Base-by-base conservation (phyloP, 495 filamentous ascomycete species). In the Recurvomyces mirabilis region DNA sequence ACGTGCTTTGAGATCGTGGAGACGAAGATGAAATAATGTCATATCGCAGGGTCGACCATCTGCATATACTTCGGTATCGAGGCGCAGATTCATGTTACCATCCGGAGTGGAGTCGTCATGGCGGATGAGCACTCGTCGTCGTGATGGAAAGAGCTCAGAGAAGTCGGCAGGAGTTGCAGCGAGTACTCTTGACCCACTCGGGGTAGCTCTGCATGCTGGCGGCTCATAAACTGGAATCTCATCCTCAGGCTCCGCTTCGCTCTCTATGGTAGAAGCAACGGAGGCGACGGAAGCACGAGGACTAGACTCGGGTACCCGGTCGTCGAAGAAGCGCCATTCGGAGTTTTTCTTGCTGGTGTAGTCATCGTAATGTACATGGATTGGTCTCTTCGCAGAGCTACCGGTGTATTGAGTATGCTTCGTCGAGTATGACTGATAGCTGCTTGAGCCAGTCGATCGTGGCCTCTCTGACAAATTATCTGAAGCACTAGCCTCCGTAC, bases 31-130 rank as follows among this genome's bases (percentile, higher is more conserved):
- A 63, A 95, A 96, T 31, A 98, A 77, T 33, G 83, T 91, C 29
- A 93, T 73, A 38, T 79, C 75, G 51, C 75, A 75, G 54, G 65
- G 71, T 29, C 64, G 65, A 40, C 75, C 77, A 11, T 71, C 70
- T n/a, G 66, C 53, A 25, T 68, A 64, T 30, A 85, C 74, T 42
- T 81, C 69, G 13, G 87, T 87, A 59, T 95, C 87, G 38, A 98
- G 72, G 31, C 88, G 79, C 41, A 98, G 71, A 60, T 95, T 94
- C 91, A 95, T 94, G 69, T 96, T 94, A 15, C 91, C 89, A 61
- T 98, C 91, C 14, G 80, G 60, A 3, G 91, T 93, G 26, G 84
- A 73, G 63, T 94, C 87, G 56, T 98, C 91, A 55, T 98, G 91
- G 32, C 82, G 77, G 55, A 98, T 91, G 30, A 73, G 73, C 22